Percentiles rank a stretch among this genome's conserved stretches.
These are phyloP conservation scores for Osmanthus fragrans DNA, from an alignment of 257 asterid species.

Conservation along the genomic window DNA sequence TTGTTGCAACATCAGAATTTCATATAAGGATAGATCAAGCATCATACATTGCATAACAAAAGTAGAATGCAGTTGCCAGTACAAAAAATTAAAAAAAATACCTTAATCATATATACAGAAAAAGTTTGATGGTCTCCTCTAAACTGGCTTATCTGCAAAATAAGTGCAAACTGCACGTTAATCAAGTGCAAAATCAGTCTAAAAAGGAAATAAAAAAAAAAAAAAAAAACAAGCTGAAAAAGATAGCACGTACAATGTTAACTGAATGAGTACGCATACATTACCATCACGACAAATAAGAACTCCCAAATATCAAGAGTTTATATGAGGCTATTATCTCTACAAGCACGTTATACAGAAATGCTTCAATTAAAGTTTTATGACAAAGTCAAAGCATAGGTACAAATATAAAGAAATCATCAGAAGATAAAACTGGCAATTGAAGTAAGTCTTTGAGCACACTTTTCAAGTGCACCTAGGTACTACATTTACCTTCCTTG, in stretches of 20 bases:
- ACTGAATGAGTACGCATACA: neutral
- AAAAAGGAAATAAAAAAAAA: slow-evolving; percentile 15
- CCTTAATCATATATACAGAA: slow-evolving; percentile 74
- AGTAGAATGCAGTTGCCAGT: slow-evolving; percentile 5
- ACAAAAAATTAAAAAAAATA: slow-evolving; percentile 21
- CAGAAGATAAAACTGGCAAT: neutral
- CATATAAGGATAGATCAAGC: slow-evolving; percentile 8
- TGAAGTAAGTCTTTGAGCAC: neutral
- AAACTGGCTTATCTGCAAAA: slow-evolving; percentile 64
- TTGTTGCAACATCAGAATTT: neutral
- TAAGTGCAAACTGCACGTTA: slow-evolving; percentile 88
- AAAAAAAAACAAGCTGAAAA: slow-evolving; percentile 15
- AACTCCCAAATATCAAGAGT: slow-evolving; percentile 8
- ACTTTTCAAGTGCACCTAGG: neutral
- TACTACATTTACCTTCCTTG: neutral
- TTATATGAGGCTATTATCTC: neutral
- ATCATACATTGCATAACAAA: slow-evolving; percentile 11
- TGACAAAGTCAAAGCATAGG: neutral
- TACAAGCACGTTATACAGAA: neutral
- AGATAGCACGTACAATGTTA: slow-evolving; percentile 5
- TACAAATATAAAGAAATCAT: neutral
- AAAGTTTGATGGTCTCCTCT: slow-evolving; percentile 49
- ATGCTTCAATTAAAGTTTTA: neutral
- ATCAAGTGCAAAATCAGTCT: slow-evolving; percentile 55
- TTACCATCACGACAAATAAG: slow-evolving; percentile 16